Evolutionary conservation across 2,329 filamentous ascomycete species (phyloP).

Genomic region (Aspergillus glaucus): DNA sequence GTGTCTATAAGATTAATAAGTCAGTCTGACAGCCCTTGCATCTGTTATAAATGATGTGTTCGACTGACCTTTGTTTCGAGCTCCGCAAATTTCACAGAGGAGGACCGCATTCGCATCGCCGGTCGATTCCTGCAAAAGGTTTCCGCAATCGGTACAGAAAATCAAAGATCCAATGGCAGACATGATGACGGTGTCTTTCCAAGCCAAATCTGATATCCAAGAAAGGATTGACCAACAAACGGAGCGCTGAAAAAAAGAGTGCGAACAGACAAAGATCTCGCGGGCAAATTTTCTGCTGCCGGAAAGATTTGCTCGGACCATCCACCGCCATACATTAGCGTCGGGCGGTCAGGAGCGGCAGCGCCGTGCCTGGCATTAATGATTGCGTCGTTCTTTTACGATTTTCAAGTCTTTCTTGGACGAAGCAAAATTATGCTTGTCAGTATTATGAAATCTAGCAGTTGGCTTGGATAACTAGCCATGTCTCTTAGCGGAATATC

Average conservation of each 20-base stretch:
- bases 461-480: slow-evolving; percentile 16
- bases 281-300: slow-evolving; percentile 2
- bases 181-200: slow-evolving; percentile 48
- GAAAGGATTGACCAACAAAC: background rate
- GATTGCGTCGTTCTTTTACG: slow-evolving; percentile 14
- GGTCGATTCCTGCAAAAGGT: slow-evolving; percentile 74
- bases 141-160: slow-evolving; percentile 90
- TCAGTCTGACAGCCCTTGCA: slow-evolving; percentile 11
- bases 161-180: slow-evolving; percentile 83
- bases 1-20: slow-evolving; percentile 49
- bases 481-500: slow-evolving; percentile 29
- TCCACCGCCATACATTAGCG: slow-evolving; percentile 13
- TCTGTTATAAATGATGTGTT: background rate
- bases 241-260: background rate
- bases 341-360: slow-evolving; percentile 21
- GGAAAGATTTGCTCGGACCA: slow-evolving; percentile 14
- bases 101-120: slow-evolving; percentile 70
- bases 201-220: background rate
- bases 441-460: slow-evolving; percentile 9
- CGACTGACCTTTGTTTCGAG: slow-evolving; percentile 68
- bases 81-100: slow-evolving; percentile 78
- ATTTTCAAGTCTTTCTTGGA: slow-evolving; percentile 3
- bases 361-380: slow-evolving; percentile 20
- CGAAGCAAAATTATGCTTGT: slow-evolving; percentile 3
- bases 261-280: background rate